Conservation (phyloP, 306 rosid genomes). For the Dicorynia guianensis region DNA sequence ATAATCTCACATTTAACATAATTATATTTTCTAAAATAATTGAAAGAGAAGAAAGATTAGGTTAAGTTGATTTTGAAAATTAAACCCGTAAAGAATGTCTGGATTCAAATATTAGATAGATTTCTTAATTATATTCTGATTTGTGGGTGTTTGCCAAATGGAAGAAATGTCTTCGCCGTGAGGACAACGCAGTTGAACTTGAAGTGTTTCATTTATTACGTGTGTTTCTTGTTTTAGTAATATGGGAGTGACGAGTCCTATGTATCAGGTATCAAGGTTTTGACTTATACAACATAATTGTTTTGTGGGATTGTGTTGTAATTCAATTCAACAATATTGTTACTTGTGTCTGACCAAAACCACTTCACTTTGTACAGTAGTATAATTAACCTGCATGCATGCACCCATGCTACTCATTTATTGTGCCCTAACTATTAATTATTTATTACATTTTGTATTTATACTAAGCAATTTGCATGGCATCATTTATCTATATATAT, state of each 20-base stretch:
- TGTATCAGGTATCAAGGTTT: slow-evolving; percentile 79
- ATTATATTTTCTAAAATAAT: too few species aligned
- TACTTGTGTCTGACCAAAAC: slow-evolving; percentile 41
- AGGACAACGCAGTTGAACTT: slow-evolving; percentile 72
- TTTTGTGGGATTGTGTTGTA: slow-evolving; percentile 44
- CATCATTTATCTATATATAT: too few species aligned
- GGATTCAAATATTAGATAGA: neutral
- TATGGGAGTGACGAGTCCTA: slow-evolving; percentile 60
- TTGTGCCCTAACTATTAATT: neutral
- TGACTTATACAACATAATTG: slow-evolving; percentile 65
- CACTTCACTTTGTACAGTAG: too few species aligned
- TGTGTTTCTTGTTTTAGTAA: slow-evolving; percentile 29
- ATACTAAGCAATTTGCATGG: too few species aligned
- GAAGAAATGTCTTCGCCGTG: slow-evolving; percentile 65
- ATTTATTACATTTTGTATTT: slow-evolving; percentile 8
- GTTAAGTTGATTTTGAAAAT: slow-evolving; percentile 29
- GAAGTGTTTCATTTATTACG: slow-evolving; percentile 43
- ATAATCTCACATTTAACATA: too few species aligned
- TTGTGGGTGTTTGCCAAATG: slow-evolving; percentile 23
- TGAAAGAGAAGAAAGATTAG: neutral
- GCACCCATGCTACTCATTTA: slow-evolving; percentile 4
- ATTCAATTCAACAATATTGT: slow-evolving; percentile 36
- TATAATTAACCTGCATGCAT: too few species aligned
- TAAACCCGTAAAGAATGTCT: slow-evolving; percentile 52
- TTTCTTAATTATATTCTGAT: neutral